Conservation (phyloP, 345 rosid genomes). For the Syzygium aromaticum region DNA sequence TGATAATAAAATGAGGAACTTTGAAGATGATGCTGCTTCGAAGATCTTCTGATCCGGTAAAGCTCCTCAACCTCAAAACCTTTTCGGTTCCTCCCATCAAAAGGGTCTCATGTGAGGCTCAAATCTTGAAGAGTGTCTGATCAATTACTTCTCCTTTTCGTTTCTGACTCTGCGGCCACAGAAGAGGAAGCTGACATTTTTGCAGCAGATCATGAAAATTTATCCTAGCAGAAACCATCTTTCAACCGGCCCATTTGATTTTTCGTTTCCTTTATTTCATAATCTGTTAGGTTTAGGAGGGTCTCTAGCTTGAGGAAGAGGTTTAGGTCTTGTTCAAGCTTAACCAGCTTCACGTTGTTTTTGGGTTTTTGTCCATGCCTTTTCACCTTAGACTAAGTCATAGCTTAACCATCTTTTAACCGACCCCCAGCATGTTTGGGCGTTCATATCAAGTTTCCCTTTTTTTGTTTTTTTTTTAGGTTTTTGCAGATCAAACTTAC, state of each 20-base stretch:
- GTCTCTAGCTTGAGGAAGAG: background rate
- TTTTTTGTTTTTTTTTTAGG: background rate
- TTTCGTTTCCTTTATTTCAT: background rate
- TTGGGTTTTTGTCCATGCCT: background rate
- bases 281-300: background rate
- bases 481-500: background rate
- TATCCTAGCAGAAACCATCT: background rate
- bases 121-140: background rate
- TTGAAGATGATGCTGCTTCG: background rate
- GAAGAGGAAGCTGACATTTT: background rate
- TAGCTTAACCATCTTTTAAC: no score
- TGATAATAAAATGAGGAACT: background rate
- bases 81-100: background rate
- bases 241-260: background rate
- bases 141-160: background rate
- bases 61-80: background rate
- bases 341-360: background rate
- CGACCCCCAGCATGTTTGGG: background rate
- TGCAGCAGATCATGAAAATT: background rate
- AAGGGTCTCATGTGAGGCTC: background rate
- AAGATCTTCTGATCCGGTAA: background rate
- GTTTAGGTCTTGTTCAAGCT: background rate
- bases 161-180: background rate
- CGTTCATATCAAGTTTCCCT: background rate
- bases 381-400: no score